phyloP scores from a whole-genome alignment of 2,329 filamentous ascomycete genomes.

The Cladosporium sp. region DNA sequence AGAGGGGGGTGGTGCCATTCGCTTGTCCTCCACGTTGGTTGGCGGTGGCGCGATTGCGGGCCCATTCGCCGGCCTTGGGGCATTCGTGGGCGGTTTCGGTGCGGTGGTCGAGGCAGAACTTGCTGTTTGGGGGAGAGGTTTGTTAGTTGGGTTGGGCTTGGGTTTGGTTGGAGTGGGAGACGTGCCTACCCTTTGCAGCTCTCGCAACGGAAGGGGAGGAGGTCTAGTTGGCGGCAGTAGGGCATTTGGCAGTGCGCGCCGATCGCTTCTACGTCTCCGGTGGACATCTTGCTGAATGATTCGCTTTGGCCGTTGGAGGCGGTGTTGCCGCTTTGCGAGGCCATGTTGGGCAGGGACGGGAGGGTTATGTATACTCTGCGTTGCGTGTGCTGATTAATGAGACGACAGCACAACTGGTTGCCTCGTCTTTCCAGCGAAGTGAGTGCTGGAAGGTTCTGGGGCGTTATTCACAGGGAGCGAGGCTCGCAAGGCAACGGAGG shows the following conservation, averaged over 20 bases:
- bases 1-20: conserved; percentile 26
- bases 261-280: conserved; percentile 75
- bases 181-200: conserved; percentile 62
- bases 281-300: conserved; percentile 69
- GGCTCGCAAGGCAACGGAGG: not conserved
- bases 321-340: conserved; percentile 42
- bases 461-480: not conserved
- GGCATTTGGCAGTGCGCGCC: conserved; percentile 87
- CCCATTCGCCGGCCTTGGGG: conserved; percentile 58
- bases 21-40: too few species aligned
- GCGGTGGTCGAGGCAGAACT: conserved; percentile 89
- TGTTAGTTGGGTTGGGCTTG: conserved; percentile 11
- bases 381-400: conserved; percentile 8
- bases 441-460: conserved; percentile 8
- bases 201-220: conserved; percentile 90
- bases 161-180: not conserved
- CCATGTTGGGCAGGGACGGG: conserved; percentile 22
- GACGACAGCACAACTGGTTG: too few species aligned
- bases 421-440: too few species aligned
- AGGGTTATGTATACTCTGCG: conserved; percentile 5
- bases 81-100: conserved; percentile 77
- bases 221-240: conserved; percentile 93
- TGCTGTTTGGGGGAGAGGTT: conserved; percentile 21
- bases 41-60: conserved; percentile 41
- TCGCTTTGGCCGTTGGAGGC: conserved; percentile 28